Conservation (phyloP, 495 filamentous ascomycete genomes). For the Pyrenopolyporus hunteri region DNA sequence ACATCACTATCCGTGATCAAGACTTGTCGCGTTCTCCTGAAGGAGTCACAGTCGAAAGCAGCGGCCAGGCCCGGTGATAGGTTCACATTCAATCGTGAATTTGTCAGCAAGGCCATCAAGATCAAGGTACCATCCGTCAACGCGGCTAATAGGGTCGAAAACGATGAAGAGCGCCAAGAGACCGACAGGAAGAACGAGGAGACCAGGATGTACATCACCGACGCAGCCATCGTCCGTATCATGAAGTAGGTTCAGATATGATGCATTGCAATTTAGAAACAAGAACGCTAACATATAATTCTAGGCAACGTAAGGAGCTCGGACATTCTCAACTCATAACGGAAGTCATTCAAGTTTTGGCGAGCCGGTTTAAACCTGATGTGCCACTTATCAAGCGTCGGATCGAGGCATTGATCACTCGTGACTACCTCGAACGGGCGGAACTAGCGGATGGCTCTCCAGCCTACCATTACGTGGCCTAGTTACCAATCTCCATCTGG, state of each 20-base stretch:
- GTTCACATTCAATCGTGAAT: constrained; percentile 86
- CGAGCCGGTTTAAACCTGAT: constrained; percentile 84
- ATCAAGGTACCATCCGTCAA: constrained; percentile 74
- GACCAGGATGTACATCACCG: constrained; percentile 75
- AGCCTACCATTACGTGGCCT: constrained; percentile 42
- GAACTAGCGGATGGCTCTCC: constrained; percentile 51
- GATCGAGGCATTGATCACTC: constrained; percentile 90
- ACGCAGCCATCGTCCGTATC: constrained; percentile 89
- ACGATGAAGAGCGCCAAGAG: constrained; percentile 77
- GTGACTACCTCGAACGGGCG: constrained; percentile 92
- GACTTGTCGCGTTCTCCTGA: constrained; percentile 80
- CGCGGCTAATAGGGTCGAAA: constrained; percentile 87
- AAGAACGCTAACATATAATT: constrained; percentile 18
- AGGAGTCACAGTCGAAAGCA: constrained; percentile 82
- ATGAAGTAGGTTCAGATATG: constrained; percentile 79
- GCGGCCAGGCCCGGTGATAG: constrained; percentile 74
- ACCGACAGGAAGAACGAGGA: constrained; percentile 89
- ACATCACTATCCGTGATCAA: constrained; percentile 86
- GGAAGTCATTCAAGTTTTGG: constrained; percentile 83
- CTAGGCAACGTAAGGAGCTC: constrained; percentile 86
- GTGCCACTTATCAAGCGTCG: constrained; percentile 88
- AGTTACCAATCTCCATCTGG: neutral
- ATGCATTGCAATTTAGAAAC: neutral
- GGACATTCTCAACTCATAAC: constrained; percentile 79
- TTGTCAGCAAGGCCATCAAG: constrained; percentile 79